Base-by-base conservation (phyloP, 2,329 filamentous ascomycete genomes). In the Xylaria digitata region DNA sequence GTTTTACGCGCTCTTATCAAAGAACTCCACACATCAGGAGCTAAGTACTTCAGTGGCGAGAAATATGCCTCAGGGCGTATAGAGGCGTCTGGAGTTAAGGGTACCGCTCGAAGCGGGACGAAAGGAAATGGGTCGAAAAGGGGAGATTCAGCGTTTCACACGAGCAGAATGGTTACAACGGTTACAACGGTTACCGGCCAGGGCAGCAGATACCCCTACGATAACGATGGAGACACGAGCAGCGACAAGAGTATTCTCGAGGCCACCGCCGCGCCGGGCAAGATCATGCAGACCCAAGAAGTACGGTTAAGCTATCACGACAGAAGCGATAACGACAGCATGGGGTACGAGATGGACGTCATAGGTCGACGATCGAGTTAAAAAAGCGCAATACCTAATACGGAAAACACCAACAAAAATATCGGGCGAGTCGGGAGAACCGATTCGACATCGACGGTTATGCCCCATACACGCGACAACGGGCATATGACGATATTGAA, bases 1-100 rank as follows among this genome's bases (percentile, higher is more conserved):
- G 76, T 78, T n/a, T 62, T 78, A 7, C 75, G 76, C 1, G 75
- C 73, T n/a, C 70, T 77, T 2, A 63, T 77, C 60, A 72, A 70
- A 40, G 71, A 75, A 42, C 61, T 74, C 21, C 66, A 69, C 15
- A 65, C 70, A 19, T 73, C 71, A 0, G 53, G 65, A n/a, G 69
- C 66, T 8, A 65, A 61, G 9, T 72, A 72, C 34, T 65, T 67
- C 57, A 64, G 61, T 43, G 43, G 42, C 26, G 63, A 66, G 32
- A 69, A 59, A 61, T 65, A 45, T 54, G 65, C 43, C 61, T 66
- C 54, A 45, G 65, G 55, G 15, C 48, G 7, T n/a, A 30, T 30
- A 15, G 67, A 71, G 4, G 53, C 1, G 15, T 67, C 70, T 9
- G 68, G 63, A 13, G 7, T 37, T 15, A 72, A 68, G 54, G 69